Base-by-base conservation (phyloP, 371 early-diverging fungal species). In the Syncephalis fuscata region DNA sequence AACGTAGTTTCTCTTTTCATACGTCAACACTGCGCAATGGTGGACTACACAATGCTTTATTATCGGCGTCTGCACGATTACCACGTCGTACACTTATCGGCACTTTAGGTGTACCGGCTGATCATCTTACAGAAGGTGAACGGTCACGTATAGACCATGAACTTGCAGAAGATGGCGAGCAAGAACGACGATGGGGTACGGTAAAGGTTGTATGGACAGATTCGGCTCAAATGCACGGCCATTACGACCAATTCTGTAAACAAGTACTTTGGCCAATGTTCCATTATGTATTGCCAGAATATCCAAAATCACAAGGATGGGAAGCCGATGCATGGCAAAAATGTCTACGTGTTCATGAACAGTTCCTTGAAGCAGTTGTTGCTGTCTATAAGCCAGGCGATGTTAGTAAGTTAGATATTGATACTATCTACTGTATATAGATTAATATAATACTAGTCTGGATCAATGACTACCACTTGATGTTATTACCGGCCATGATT, bases 381-480 rank as follows among this genome's bases (percentile, higher is more conserved):
- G 62, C 73, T 36, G 64, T 63, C 48, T 85, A 85, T 53, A 59
- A 73, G 22, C 75, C 79, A 11, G 87, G 80, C 16, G 97, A 96
- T 68, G 76, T 85, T 26, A 71, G 88, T 76, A 78, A 71, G 70
- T 80, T 38, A 47, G 16, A 11, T 39, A 17, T 52, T 11, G 19
- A 24, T 44, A 39, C 44, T 45, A 23, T 50, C 20, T 14, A 22
- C 39, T 16, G 17, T 22, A 46, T 39, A 48, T 39, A 57, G 48
- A 19, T 59, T 56, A 32, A 39, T 65, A 23, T 48, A 51, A 23
- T 51, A n/a, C 41, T 72, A 78, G 82, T 99, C 32, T 99, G 96
- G 96, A 74, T 97, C 43, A 92, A 98, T 59, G 99, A 98, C 69
- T 99, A 99, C 61, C 97, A 96, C 58, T 64, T 98, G 48, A 80